Base-by-base conservation (phyloP, 192 early-diverging fungal species). In the Coemansia sp. region DNA sequence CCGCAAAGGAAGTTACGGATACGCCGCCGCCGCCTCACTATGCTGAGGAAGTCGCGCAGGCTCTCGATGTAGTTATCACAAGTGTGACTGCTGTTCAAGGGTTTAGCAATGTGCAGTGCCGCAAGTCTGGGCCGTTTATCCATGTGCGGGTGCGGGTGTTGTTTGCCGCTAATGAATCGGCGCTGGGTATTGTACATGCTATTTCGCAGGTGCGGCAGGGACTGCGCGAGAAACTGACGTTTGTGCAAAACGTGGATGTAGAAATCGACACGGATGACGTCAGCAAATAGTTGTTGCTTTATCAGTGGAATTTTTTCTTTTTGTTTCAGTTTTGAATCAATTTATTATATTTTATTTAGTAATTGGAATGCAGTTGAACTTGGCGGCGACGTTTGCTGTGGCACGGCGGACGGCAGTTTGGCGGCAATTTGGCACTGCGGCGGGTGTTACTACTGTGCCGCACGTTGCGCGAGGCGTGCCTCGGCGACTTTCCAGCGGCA, bases 1-100 rank as follows among this genome's bases (percentile, higher is more conserved):
- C 85, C 1, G 39, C 86, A 22, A 32, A 68, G 29, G 83, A 87
- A 58, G 71, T 89, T 54, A 66, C 78, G 4, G 88, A 89, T 55
- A 70, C 77, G 10, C 71, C 77, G 49, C 82, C 74, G 4, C 47
- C 61, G 12, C 10, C 62, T 0, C 57, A 78, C 24, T 41, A 77
- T 22, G 61, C 71, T 13, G 55, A 55, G 2, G 66, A 72, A 4
- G 75, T 84, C 19, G 19, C 64, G 6, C 48, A 66, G 35, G 56
- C 60, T 0, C 45, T 86, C 20, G 11, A 38, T 3, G 35, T 45
- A 22, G 58, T 75, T 12, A 59, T 59, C 11, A 41, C 18, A 0
- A 35, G 43, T 2, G 32, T 68, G 26, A 54, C 35, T 3, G 47
- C 62, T 3, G 58, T 73, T 11, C 60, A 47, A 32, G 51, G 56